A percentile compares a stretch with the other conserved stretches of the same genome.
Evolutionary conservation across 2,329 filamentous ascomycete species (phyloP).

Genomic region (Leptodontidium sp.): DNA sequence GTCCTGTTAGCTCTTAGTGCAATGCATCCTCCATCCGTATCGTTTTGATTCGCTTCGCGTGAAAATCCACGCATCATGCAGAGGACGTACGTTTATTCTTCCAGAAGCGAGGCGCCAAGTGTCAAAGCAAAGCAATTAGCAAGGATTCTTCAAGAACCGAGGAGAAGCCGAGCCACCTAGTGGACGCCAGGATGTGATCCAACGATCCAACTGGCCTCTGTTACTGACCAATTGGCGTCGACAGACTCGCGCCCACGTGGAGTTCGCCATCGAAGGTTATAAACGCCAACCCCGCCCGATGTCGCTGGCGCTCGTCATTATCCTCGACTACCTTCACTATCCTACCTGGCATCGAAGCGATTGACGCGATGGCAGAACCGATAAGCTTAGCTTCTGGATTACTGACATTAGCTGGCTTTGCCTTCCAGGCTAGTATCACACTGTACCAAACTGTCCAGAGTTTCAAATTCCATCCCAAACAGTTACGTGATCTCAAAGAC

Average conservation of each 20-base stretch:
- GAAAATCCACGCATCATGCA: too few relatives aligned
- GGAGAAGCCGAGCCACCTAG: too few relatives aligned
- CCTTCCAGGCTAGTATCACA: constrained; percentile 50
- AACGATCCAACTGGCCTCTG: constrained; percentile 7
- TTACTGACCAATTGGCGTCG: constrained; percentile 13
- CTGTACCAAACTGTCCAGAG: constrained; percentile 51
- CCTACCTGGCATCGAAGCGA: constrained; percentile 17
- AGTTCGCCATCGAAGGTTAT: constrained; percentile 12
- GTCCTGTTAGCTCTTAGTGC: too few relatives aligned
- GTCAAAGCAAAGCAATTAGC: too few relatives aligned
- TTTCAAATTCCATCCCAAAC: constrained; percentile 50
- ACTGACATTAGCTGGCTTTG: constrained; percentile 49
- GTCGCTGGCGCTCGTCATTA: constrained; percentile 3
- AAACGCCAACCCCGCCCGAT: constrained; percentile 11
- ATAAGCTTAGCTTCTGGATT: constrained; percentile 51
- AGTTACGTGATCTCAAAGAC: constrained; percentile 51
- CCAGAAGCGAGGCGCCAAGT: too few relatives aligned
- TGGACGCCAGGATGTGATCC: too few relatives aligned
- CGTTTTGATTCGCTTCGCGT: too few relatives aligned
- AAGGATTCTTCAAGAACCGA: too few relatives aligned
- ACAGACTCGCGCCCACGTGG: constrained; percentile 9
- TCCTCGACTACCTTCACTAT: constrained; percentile 10
- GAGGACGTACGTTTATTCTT: too few relatives aligned
- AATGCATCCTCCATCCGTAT: too few relatives aligned
- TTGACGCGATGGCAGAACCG: constrained; percentile 48